Percentiles rank a stretch among this genome's conserved stretches.
Evolutionary conservation across 1,284 basidiomycete species (phyloP).

Genomic region (Rugosomyces carneus): DNA sequence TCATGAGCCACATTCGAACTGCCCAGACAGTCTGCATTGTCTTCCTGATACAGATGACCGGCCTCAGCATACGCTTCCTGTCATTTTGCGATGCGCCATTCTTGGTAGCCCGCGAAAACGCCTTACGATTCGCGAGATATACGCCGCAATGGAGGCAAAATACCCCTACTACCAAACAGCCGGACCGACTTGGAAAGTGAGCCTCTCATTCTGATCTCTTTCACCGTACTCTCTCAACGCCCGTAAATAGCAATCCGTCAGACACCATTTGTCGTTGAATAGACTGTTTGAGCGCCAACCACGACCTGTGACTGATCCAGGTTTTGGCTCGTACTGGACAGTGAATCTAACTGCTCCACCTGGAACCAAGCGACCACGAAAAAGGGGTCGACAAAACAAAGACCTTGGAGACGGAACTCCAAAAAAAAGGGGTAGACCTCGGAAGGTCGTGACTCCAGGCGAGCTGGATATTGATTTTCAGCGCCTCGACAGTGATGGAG

Average conservation of each 20-base stretch:
- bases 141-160: slow-evolving; percentile 76
- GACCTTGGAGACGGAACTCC: slow-evolving; percentile 26
- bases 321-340: slow-evolving; percentile 81
- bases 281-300: slow-evolving; percentile 73
- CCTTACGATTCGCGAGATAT: slow-evolving; percentile 77
- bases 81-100: slow-evolving; percentile 76
- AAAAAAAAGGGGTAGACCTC: slow-evolving; percentile 44
- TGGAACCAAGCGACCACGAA: slow-evolving; percentile 75
- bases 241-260: slow-evolving; percentile 64
- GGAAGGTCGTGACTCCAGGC: slow-evolving; percentile 25
- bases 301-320: slow-evolving; percentile 73
- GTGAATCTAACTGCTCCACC: slow-evolving; percentile 74
- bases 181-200: slow-evolving; percentile 76
- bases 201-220: neutral
- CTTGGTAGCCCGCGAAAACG: slow-evolving; percentile 66
- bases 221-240: slow-evolving; percentile 3
- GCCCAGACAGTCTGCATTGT: slow-evolving; percentile 69
- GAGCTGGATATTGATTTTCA: slow-evolving; percentile 9
- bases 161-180: slow-evolving; percentile 74
- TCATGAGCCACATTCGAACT: slow-evolving; percentile 62
- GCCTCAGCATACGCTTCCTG: slow-evolving; percentile 74
- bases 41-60: slow-evolving; percentile 69
- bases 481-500: slow-evolving; percentile 23
- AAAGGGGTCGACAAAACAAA: slow-evolving; percentile 62
- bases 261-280: slow-evolving; percentile 75